Evolutionary conservation across 495 filamentous ascomycete species (phyloP).

Genomic region (Penicillium waksmanii): DNA sequence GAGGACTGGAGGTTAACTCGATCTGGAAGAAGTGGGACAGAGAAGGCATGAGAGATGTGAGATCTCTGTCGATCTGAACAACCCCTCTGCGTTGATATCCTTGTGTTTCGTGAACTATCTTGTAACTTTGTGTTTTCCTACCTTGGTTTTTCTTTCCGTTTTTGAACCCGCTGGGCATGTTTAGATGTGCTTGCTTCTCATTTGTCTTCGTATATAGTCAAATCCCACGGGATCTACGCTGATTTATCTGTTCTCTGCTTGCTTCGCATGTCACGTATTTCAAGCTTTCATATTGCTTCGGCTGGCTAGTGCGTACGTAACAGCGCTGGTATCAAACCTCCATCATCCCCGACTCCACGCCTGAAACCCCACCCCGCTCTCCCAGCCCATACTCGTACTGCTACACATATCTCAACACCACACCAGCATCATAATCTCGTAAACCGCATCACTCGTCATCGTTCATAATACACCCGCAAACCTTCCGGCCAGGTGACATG

Average conservation of each 20-base stretch:
- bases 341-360: not conserved
- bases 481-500: not conserved
- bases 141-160: constrained; percentile 5
- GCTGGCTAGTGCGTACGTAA: too few relatives aligned
- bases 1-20: not conserved
- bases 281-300: too few relatives aligned
- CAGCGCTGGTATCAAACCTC: not conserved
- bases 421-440: constrained; percentile 5
- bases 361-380: not conserved
- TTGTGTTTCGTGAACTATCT: constrained; percentile 23
- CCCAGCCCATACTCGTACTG: not conserved
- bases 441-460: constrained; percentile 11
- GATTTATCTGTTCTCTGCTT: not conserved
- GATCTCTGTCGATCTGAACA: not conserved
- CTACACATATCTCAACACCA: constrained; percentile 6
- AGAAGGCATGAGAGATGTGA: not conserved
- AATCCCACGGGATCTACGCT: constrained; percentile 3
- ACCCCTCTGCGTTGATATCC: constrained; percentile 25
- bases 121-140: constrained; percentile 7
- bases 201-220: constrained; percentile 27
- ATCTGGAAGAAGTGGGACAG: constrained; percentile 2
- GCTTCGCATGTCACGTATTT: too few relatives aligned
- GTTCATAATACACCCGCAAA: not conserved
- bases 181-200: constrained; percentile 12
- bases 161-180: constrained; percentile 3